Evolutionary conservation across 1,284 basidiomycete genomes (phyloP).

Genomic region (Omphalotus olearius): DNA sequence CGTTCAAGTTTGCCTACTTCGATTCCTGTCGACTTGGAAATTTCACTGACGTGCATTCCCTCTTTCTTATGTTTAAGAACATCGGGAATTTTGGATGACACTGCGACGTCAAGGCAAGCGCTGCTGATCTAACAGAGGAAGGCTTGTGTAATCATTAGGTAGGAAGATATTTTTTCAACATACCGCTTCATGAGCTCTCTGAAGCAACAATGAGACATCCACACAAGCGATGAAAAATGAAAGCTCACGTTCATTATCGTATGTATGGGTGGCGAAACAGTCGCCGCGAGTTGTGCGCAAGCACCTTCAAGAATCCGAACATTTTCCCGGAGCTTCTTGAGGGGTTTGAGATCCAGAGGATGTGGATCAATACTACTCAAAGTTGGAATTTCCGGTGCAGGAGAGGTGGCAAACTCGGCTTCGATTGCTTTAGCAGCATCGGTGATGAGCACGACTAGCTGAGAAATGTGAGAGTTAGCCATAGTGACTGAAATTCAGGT

Average conservation of each 20-base stretch:
- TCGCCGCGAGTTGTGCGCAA: conserved; percentile 26
- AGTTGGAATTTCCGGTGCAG: conserved; percentile 20
- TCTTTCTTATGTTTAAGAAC: background rate
- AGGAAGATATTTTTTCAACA: too few relatives aligned
- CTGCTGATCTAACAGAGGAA: conserved; percentile 9
- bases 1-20: conserved; percentile 18
- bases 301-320: conserved; percentile 28
- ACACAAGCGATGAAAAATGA: too few relatives aligned
- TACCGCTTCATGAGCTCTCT: too few relatives aligned
- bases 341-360: conserved; percentile 22
- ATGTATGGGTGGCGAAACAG: conserved; percentile 26
- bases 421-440: conserved; percentile 11
- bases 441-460: conserved; percentile 14
- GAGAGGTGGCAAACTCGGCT: conserved; percentile 13
- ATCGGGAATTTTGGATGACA: background rate
- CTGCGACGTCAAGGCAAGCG: background rate
- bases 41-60: conserved; percentile 5
- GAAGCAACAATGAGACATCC: too few relatives aligned
- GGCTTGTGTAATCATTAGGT: too few relatives aligned
- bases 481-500: background rate
- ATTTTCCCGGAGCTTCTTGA: conserved; percentile 18
- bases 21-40: background rate
- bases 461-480: too few relatives aligned
- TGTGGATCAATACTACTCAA: conserved; percentile 22
- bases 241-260: conserved; percentile 26